phyloP scores from a whole-genome alignment of 768 basidiomycete species.

The Termitomyces sp. region DNA sequence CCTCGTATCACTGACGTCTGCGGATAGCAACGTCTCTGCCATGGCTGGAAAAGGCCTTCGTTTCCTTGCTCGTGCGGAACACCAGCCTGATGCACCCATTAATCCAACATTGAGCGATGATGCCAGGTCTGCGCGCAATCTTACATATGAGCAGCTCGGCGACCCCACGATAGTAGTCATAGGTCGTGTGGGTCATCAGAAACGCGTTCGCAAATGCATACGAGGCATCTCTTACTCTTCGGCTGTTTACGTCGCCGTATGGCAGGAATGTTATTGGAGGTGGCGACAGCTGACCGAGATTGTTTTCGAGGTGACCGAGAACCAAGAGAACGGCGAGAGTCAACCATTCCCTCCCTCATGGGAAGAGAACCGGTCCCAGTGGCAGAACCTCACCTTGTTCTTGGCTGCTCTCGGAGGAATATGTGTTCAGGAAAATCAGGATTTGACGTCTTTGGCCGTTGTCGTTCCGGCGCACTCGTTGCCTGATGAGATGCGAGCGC shows the following conservation, averaged over 20 bases:
- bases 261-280: slow-evolving; percentile 79
- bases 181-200: slow-evolving; percentile 78
- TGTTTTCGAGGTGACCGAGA: slow-evolving; percentile 40
- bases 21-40: slow-evolving; percentile 62
- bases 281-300: slow-evolving; percentile 67
- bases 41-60: slow-evolving; percentile 69
- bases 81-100: slow-evolving; percentile 53
- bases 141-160: slow-evolving; percentile 75
- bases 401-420: slow-evolving; percentile 71
- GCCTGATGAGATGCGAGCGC: slow-evolving; percentile 71
- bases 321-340: slow-evolving; percentile 25
- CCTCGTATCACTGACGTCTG: slow-evolving; percentile 67
- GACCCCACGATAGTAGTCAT: slow-evolving; percentile 69
- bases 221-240: slow-evolving; percentile 61
- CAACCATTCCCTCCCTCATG: slow-evolving; percentile 20
- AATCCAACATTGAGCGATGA: slow-evolving; percentile 53
- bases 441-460: slow-evolving; percentile 45
- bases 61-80: slow-evolving; percentile 63
- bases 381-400: slow-evolving; percentile 83
- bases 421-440: slow-evolving; percentile 52
- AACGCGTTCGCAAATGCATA: slow-evolving; percentile 70
- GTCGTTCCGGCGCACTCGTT: slow-evolving; percentile 56
- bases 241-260: slow-evolving; percentile 71
- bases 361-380: slow-evolving; percentile 71
- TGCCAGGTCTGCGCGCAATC: slow-evolving; percentile 64